Conservation (phyloP, 257 asterid genomes). For the Schizonepeta tenuifolia region DNA sequence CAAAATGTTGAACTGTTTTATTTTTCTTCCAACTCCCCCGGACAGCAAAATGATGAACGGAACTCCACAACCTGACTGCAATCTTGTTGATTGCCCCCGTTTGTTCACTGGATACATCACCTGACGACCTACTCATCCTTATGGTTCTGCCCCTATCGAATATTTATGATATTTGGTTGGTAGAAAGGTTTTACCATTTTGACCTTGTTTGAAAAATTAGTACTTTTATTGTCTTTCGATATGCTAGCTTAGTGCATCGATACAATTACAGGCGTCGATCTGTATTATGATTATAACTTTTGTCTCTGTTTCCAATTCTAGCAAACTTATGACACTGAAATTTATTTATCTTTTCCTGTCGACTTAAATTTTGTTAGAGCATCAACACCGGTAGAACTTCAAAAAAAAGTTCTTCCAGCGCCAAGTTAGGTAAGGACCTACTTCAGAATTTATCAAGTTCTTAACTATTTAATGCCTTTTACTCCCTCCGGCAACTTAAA, state of each 20-base stretch:
- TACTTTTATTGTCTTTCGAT: no score
- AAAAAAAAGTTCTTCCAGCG: no score
- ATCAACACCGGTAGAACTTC: no score
- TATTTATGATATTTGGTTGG: background rate
- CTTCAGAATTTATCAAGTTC: no score
- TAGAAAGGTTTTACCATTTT: background rate
- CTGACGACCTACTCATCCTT: background rate
- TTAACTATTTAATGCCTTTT: no score
- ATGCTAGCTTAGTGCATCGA: background rate
- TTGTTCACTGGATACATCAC: background rate
- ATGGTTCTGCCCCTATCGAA: background rate
- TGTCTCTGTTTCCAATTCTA: background rate
- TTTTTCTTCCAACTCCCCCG: conserved; percentile 3
- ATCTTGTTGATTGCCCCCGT: background rate
- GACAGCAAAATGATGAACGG: background rate
- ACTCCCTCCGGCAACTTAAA: no score
- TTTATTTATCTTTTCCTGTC: background rate
- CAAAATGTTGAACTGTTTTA: conserved; percentile 3
- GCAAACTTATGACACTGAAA: background rate
- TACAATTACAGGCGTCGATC: background rate
- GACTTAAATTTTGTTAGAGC: background rate
- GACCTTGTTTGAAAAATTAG: background rate
- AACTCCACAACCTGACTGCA: background rate
- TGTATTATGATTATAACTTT: background rate
- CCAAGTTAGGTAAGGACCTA: no score